Evolutionary conservation across 805 yeast genomes (phyloP).

Genomic region (Yueomyces sinensis): DNA sequence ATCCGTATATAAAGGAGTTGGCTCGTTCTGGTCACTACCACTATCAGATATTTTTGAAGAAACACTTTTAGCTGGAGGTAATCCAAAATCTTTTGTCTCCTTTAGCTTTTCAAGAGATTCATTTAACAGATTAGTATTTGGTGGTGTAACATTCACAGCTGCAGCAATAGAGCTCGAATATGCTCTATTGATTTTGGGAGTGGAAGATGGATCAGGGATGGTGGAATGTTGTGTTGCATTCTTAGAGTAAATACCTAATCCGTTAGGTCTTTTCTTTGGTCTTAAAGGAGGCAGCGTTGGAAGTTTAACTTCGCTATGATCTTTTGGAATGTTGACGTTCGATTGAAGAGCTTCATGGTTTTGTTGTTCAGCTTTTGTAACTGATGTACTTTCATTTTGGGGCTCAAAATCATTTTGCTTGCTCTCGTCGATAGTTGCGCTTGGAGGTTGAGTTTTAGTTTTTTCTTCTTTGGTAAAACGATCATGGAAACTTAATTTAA

Average conservation of each 20-base stretch:
- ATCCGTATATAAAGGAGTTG: neutral
- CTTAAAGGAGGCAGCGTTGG: slow-evolving; percentile 22
- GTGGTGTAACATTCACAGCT: neutral
- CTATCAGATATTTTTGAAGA: neutral
- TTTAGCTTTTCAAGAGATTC: neutral
- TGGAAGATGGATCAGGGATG: too few species aligned
- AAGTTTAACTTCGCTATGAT: slow-evolving; percentile 7
- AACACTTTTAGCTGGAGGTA: neutral
- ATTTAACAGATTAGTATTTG: neutral
- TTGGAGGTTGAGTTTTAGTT: too few species aligned
- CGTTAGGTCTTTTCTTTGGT: slow-evolving; percentile 7
- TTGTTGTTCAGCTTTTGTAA: too few species aligned
- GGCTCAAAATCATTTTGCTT: too few species aligned
- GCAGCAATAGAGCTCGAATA: neutral
- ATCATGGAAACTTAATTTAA: slow-evolving; percentile 29
- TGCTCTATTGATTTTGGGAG: too few species aligned
- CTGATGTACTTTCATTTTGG: too few species aligned
- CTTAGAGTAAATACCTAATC: slow-evolving; percentile 19
- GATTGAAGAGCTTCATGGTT: too few species aligned
- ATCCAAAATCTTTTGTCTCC: neutral
- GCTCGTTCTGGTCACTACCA: neutral
- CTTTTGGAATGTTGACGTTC: neutral
- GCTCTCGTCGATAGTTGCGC: too few species aligned
- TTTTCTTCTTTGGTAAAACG: slow-evolving; percentile 15
- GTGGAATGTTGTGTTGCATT: too few species aligned